Evolutionary conservation across 306 rosid species (phyloP), one percentile per base, ranked within the genome.

Genomic region (Acmispon strigosus): DNA sequence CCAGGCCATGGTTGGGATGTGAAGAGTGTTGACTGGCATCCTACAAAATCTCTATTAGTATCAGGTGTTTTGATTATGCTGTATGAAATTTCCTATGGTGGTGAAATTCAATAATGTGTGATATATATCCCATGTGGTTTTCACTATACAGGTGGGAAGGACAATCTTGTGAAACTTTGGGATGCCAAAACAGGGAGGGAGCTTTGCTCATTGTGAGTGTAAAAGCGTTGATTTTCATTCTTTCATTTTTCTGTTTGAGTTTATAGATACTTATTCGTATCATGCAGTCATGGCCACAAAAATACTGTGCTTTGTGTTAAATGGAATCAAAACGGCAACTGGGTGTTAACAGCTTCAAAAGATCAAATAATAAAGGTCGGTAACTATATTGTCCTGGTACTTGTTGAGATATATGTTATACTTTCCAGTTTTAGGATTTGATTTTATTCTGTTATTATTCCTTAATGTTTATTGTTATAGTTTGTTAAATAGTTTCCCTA

Each of bases 1-100:
- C 92, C 98, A 92, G 98, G 98, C 98, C 98, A 92, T 83, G 98
- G 99, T 81, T 94, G 99, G 99, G 99, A 94, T 83, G 99, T 94
- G 86, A 94, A 94, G 90, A 89, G 97, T 81, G 97, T 94, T 87
- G 99, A 94, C 74, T 94, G 99, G 97, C 99, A 94, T 82, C 99
- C 99, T 34, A 83, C 97, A 51, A 94, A 94, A 55, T 91, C 99
- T 75, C 86, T 94, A 32, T 83, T 94, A 63, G 99, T 84, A 79
- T 94, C 99, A 84, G 99, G 97, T 89, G 62, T 60, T 74, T 74
- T 60, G 66, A 74, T 53, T 76, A 71, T 77, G 52, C 43, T 43
- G 73, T 53, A 17, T 34, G 43, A 68, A 62, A 36, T 70, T 74
- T 73, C 62, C 75, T 47, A 22, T 72, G 58, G 66, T 66, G 70